Percentiles rank a stretch among this genome's conserved stretches.
phyloP scores from a whole-genome alignment of 768 basidiomycete species.

The Russula sp. region DNA sequence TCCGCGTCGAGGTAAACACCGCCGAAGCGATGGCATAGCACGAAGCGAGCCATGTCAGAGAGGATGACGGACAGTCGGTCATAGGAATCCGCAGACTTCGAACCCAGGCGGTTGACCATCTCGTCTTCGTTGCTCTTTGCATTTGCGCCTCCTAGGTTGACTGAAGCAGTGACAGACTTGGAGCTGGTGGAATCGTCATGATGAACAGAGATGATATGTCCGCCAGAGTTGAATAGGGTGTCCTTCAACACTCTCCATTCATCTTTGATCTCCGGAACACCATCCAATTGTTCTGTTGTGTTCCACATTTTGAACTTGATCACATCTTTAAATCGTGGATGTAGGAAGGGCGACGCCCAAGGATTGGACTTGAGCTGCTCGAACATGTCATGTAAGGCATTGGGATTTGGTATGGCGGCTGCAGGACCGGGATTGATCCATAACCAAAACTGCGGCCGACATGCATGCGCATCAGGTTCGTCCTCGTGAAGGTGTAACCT shows the following conservation, averaged over 20 bases:
- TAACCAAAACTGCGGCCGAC: constrained; percentile 91
- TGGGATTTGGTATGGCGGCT: constrained; percentile 79
- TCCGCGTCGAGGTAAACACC: constrained; percentile 97
- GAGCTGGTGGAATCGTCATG: constrained; percentile 38
- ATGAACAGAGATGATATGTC: constrained; percentile 64
- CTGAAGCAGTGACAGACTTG: constrained; percentile 26
- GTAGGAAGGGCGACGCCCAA: constrained; percentile 94
- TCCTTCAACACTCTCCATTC: constrained; percentile 80
- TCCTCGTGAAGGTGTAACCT: constrained; percentile 63
- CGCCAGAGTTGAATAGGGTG: constrained; percentile 84
- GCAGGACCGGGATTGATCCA: constrained; percentile 99
- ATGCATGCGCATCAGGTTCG: constrained; percentile 47
- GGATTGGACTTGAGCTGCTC: constrained; percentile 75
- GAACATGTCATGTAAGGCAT: constrained; percentile 78
- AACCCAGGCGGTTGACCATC: constrained; percentile 78
- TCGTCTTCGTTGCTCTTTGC: constrained; percentile 36
- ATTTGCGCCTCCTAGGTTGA: constrained; percentile 15
- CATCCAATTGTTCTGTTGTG: constrained; percentile 94
- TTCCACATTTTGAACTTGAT: constrained; percentile 98
- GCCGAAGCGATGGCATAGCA: constrained; percentile 94
- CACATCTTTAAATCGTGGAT: constrained; percentile 84
- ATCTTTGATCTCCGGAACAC: constrained; percentile 79
- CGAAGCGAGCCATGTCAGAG: constrained; percentile 95
- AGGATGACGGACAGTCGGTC: constrained; percentile 90
- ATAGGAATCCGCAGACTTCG: constrained; percentile 81